A percentile compares a stretch with the other conserved stretches of the same genome.
Evolutionary conservation across 2,329 filamentous ascomycete genomes (phyloP).

Genomic region (Verticillium albo-atrum): DNA sequence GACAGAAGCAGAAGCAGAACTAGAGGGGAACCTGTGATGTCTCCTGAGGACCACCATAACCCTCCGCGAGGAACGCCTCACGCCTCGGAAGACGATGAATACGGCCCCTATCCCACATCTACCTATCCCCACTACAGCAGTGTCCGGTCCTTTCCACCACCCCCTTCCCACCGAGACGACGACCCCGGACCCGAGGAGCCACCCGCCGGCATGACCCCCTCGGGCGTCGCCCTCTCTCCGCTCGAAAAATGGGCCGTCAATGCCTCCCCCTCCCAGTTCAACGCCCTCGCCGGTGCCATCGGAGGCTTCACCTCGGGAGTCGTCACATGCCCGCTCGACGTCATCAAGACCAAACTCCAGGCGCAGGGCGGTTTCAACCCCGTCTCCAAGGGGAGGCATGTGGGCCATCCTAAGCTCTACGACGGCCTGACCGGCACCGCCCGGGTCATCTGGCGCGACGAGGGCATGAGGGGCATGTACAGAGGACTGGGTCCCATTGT

Average conservation of each 20-base stretch:
- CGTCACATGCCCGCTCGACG: constrained; percentile 93
- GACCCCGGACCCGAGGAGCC: constrained; percentile 6
- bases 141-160: constrained; percentile 11
- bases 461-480: constrained; percentile 88
- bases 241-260: constrained; percentile 52
- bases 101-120: constrained; percentile 25
- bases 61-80: constrained; percentile 17
- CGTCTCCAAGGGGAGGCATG: constrained; percentile 42
- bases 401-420: constrained; percentile 61
- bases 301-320: constrained; percentile 91
- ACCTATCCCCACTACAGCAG: constrained; percentile 15
- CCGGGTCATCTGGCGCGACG: constrained; percentile 77
- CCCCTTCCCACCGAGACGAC: constrained; percentile 2
- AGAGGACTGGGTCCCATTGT: constrained; percentile 91
- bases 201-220: constrained; percentile 12
- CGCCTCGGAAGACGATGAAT: constrained; percentile 25
- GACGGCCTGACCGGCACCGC: constrained; percentile 84
- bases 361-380: constrained; percentile 80
- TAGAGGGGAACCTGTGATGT: too few relatives aligned
- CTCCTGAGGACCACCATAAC: constrained; percentile 42
- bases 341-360: constrained; percentile 98
- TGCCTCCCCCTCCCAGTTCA: constrained; percentile 63
- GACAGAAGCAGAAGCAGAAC: too few relatives aligned
- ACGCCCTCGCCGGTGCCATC: constrained; percentile 80
- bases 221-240: constrained; percentile 27